These are phyloP conservation scores for Coemansia sp. DNA, from an alignment of 192 early-diverging fungal species.

Conservation along the genomic window DNA sequence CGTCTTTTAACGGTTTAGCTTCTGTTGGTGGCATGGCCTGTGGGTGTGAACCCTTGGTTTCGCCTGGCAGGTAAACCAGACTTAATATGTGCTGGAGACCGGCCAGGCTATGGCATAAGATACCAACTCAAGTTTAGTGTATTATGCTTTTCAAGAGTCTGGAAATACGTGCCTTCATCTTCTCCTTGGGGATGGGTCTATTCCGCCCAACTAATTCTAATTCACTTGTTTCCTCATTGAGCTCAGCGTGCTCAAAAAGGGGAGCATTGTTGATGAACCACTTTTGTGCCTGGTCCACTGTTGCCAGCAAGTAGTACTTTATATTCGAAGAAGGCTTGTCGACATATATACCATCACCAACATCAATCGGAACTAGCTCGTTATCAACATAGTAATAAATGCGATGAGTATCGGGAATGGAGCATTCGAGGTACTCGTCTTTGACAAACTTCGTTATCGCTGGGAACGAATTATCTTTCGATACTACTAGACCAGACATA, in stretches of 20 bases:
- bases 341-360: background rate
- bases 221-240: background rate
- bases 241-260: background rate
- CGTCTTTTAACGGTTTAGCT: too few species aligned
- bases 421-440: background rate
- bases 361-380: background rate
- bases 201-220: background rate
- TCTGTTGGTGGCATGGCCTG: too few species aligned
- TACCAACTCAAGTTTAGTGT: background rate
- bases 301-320: background rate
- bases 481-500: background rate
- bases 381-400: background rate
- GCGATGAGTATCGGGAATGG: background rate
- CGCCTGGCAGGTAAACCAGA: too few species aligned
- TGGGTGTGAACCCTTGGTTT: too few species aligned
- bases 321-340: background rate
- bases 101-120: too few species aligned
- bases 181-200: background rate
- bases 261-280: background rate
- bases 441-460: background rate
- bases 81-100: too few species aligned
- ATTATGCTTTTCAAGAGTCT: background rate
- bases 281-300: background rate
- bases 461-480: background rate
- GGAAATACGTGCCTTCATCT: background rate